Percentiles rank a stretch among this genome's conserved stretches.
phyloP scores from a whole-genome alignment of 306 rosid species.

The Cajanus cajan region DNA sequence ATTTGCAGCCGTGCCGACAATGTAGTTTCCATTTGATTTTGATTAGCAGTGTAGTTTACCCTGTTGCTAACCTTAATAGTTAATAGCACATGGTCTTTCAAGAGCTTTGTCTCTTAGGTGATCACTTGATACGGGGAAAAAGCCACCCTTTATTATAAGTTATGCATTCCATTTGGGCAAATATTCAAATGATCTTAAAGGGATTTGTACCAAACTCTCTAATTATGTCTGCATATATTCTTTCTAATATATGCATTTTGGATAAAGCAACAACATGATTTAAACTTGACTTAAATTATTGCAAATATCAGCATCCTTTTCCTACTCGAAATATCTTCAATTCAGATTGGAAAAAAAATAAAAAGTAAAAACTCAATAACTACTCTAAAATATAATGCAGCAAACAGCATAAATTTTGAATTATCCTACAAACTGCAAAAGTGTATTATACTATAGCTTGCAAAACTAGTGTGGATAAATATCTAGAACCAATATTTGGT shows the following conservation, averaged over 20 bases:
- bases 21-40: slow-evolving; percentile 14
- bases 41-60: background rate
- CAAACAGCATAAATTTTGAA: background rate
- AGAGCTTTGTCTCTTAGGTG: slow-evolving; percentile 3
- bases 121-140: background rate
- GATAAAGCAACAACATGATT: slow-evolving; percentile 21
- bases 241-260: background rate
- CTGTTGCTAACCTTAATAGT: background rate
- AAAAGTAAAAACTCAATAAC: background rate
- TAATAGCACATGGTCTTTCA: background rate
- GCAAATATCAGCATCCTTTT: background rate
- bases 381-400: background rate
- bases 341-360: background rate
- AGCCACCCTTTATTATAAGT: background rate
- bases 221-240: background rate
- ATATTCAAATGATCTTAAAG: slow-evolving; percentile 8
- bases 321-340: slow-evolving; percentile 3
- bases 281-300: slow-evolving; percentile 24
- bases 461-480: background rate
- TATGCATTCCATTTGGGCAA: slow-evolving; percentile 8
- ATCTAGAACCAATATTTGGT: background rate
- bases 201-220: slow-evolving; percentile 8
- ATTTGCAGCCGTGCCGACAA: slow-evolving; percentile 19
- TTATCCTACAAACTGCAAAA: background rate
- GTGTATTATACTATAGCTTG: background rate